Percentiles rank a stretch among this genome's conserved stretches.
These are phyloP conservation scores for Coemansia sp. DNA, from an alignment of 192 early-diverging fungal species.

Conservation along the genomic window DNA sequence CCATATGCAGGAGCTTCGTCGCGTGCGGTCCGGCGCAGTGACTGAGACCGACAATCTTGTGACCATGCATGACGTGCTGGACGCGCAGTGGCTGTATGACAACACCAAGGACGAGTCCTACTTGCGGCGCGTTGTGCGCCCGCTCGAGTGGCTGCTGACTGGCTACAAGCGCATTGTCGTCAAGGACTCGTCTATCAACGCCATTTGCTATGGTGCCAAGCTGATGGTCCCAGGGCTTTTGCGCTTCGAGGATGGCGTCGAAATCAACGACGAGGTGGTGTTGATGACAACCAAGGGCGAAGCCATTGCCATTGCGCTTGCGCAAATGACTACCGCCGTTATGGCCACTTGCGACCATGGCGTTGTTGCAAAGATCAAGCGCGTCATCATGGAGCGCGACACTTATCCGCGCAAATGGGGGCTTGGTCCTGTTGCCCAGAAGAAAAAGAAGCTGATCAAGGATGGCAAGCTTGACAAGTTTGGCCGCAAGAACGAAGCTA, in stretches of 20 bases:
- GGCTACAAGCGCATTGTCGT: constrained; percentile 98
- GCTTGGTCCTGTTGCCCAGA: constrained; percentile 90
- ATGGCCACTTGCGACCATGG: constrained; percentile 97
- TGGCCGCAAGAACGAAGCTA: constrained; percentile 85
- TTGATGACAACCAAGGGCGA: constrained; percentile 99
- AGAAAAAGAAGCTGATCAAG: constrained; percentile 99
- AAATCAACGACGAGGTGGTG: constrained; percentile 96
- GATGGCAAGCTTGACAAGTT: constrained; percentile 98
- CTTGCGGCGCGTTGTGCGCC: constrained; percentile 89
- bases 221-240: constrained; percentile 98
- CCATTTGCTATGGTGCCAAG: constrained; percentile 99
- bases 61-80: constrained; percentile 98
- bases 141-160: constrained; percentile 91
- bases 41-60: constrained; percentile 94
- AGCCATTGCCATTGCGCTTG: constrained; percentile 96
- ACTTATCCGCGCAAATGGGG: constrained; percentile 99
- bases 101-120: constrained; percentile 98
- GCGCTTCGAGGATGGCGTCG: constrained; percentile 93
- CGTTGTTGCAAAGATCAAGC: constrained; percentile 99
- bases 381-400: constrained; percentile 99
- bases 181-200: constrained; percentile 98
- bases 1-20: constrained; percentile 99
- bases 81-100: constrained; percentile 98
- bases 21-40: constrained; percentile 91
- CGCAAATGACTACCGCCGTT: constrained; percentile 96